Percentiles rank a stretch among this genome's conserved stretches.
Evolutionary conservation across 78 protist species (phyloP).

Genomic region (Dictyostelium intermedium): DNA sequence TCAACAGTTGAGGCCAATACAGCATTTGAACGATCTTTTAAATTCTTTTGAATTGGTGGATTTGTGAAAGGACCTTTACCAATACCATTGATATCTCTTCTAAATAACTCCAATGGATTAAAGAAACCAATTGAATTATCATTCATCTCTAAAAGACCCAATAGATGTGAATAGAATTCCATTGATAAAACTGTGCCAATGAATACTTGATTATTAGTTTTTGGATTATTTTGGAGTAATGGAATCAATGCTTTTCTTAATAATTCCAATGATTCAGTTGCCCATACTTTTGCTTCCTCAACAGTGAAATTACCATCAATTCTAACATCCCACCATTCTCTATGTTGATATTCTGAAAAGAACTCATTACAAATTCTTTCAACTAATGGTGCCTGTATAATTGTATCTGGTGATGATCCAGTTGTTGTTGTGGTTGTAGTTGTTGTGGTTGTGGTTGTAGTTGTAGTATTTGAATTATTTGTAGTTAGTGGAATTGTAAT

Average conservation of each 20-base stretch:
- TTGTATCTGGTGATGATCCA: not conserved
- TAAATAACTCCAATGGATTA: conserved; percentile 33
- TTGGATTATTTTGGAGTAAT: conserved; percentile 25
- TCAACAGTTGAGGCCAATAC: conserved; percentile 25
- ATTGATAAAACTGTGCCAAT: conserved; percentile 18
- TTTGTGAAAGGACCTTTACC: conserved; percentile 4
- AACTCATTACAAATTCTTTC: conserved; percentile 56
- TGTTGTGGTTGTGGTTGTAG: not conserved
- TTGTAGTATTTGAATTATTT: not conserved
- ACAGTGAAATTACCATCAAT: conserved; percentile 63
- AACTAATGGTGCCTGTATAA: not conserved
- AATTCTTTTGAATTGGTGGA: not conserved
- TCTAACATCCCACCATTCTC: conserved; percentile 78
- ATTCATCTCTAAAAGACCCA: conserved; percentile 70
- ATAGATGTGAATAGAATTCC: conserved; percentile 55
- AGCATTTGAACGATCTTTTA: not conserved
- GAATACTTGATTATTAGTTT: conserved; percentile 23
- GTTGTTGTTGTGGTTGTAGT: not conserved
- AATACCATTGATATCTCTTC: not conserved
- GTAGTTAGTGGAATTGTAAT: not conserved
- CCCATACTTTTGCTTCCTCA: conserved; percentile 40
- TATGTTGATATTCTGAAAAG: conserved; percentile 40
- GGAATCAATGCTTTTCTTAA: conserved; percentile 37
- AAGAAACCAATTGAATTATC: conserved; percentile 62
- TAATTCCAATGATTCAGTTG: conserved; percentile 42